A percentile compares a stretch with the other conserved stretches of the same genome.
phyloP scores from a whole-genome alignment of 169 alveolate species.

The Plasmodium vivax region DNA sequence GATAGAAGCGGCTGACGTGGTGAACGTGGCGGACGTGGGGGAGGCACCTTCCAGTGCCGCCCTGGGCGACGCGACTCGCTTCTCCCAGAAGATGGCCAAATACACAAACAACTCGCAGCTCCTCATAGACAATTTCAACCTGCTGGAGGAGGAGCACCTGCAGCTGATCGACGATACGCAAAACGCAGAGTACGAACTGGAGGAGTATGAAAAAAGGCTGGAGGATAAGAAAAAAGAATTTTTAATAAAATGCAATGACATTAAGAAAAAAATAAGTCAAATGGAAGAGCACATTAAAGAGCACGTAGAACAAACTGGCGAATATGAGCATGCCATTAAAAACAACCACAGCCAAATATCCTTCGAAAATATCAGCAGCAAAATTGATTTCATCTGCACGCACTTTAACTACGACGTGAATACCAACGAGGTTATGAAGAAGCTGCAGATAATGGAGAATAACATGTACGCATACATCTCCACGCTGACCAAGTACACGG shows the following conservation, averaged over 20 bases:
- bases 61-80: neutral
- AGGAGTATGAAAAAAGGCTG: slow-evolving; percentile 52
- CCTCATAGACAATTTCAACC: slow-evolving; percentile 48
- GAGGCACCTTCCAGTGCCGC: neutral
- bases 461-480: slow-evolving; percentile 59
- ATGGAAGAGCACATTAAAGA: slow-evolving; percentile 22
- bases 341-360: slow-evolving; percentile 27
- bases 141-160: slow-evolving; percentile 60
- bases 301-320: slow-evolving; percentile 9
- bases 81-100: slow-evolving; percentile 29
- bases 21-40: slow-evolving; percentile 48
- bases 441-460: slow-evolving; percentile 55
- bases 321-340: slow-evolving; percentile 34
- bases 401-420: slow-evolving; percentile 57
- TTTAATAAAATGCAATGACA: slow-evolving; percentile 17
- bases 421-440: slow-evolving; percentile 65
- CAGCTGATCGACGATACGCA: slow-evolving; percentile 69
- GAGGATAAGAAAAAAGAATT: slow-evolving; percentile 34
- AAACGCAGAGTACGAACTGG: slow-evolving; percentile 57
- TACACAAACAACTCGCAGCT: slow-evolving; percentile 56
- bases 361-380: slow-evolving; percentile 37
- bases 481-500: slow-evolving; percentile 56
- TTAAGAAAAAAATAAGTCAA: slow-evolving; percentile 32
- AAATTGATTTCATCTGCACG: slow-evolving; percentile 55
- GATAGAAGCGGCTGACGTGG: slow-evolving; percentile 21